Conservation (phyloP, 177 flowering plant genomes). For the Telopea speciosissima region DNA sequence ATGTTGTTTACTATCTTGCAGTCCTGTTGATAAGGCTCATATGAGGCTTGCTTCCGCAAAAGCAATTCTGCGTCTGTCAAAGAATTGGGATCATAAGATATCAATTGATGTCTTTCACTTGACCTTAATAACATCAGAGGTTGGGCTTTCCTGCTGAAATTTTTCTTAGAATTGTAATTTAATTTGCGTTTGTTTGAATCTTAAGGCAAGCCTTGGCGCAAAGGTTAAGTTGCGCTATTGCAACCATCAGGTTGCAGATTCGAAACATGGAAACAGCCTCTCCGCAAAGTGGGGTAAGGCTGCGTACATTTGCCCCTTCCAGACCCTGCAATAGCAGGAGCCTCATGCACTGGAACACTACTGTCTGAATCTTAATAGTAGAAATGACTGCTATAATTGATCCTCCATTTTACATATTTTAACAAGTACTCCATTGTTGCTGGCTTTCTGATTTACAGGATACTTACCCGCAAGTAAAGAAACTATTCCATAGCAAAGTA, state of each 20-base stretch:
- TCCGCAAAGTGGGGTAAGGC: too few relatives aligned
- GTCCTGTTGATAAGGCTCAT: slow-evolving; percentile 83
- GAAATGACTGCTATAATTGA: background rate
- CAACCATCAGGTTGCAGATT: too few relatives aligned
- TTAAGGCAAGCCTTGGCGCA: too few relatives aligned
- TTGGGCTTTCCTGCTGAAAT: slow-evolving; percentile 17
- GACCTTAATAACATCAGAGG: slow-evolving; percentile 73
- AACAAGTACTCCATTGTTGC: background rate
- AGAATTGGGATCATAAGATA: slow-evolving; percentile 86
- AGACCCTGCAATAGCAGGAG: too few relatives aligned
- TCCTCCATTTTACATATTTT: background rate
- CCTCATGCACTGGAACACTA: too few relatives aligned
- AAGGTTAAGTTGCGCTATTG: too few relatives aligned
- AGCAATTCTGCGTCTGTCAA: slow-evolving; percentile 82
- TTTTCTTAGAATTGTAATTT: background rate
- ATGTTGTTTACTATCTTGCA: slow-evolving; percentile 26
- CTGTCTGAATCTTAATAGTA: background rate
- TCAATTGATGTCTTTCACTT: slow-evolving; percentile 76
- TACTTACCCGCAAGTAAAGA: slow-evolving; percentile 61
- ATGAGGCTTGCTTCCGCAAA: slow-evolving; percentile 87
- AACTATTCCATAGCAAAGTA: slow-evolving; percentile 63
- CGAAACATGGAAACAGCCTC: too few relatives aligned
- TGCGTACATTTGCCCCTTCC: too few relatives aligned
- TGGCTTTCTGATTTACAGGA: slow-evolving; percentile 33
- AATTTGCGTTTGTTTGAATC: background rate